These are phyloP conservation scores for Chlamydomonas urium DNA, from an alignment of 139 green algal genomes.

Conservation along the genomic window DNA sequence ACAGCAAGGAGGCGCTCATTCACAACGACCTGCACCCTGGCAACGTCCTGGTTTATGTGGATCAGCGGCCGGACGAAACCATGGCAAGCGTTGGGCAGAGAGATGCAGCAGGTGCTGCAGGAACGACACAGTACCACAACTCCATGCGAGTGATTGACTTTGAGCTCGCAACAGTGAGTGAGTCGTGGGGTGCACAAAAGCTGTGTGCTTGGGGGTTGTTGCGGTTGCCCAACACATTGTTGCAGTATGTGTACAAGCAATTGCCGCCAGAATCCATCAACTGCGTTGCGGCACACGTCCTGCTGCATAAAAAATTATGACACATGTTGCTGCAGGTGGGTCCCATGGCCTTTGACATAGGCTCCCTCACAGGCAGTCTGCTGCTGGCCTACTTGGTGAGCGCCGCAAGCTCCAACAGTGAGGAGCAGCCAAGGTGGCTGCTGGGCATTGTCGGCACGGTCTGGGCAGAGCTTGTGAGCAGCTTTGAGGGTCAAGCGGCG, in stretches of 20 bases:
- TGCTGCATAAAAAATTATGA: neutral
- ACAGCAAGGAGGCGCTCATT: slow-evolving; percentile 25
- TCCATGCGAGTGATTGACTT: slow-evolving; percentile 42
- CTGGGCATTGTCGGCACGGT: too few relatives aligned
- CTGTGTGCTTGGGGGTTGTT: neutral
- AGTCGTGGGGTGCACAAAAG: neutral
- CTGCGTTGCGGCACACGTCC: neutral
- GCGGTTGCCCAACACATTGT: too few relatives aligned
- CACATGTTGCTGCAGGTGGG: slow-evolving; percentile 14
- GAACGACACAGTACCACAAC: neutral
- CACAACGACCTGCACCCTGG: slow-evolving; percentile 51
- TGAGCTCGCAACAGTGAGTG: slow-evolving; percentile 39
- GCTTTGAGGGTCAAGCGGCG: too few relatives aligned
- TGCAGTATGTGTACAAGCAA: neutral
- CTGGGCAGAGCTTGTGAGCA: too few relatives aligned
- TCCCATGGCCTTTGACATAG: slow-evolving; percentile 40
- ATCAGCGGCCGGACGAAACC: neutral
- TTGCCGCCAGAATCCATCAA: neutral
- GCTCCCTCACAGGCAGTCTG: slow-evolving; percentile 38
- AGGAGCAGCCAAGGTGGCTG: too few relatives aligned
- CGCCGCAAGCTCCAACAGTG: too few relatives aligned
- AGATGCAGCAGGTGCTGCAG: neutral
- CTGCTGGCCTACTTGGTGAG: slow-evolving; percentile 32
- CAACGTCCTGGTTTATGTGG: slow-evolving; percentile 34
- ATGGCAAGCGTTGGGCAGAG: neutral